A percentile compares a stretch with the other conserved stretches of the same genome.
Evolutionary conservation across 2,329 filamentous ascomycete genomes (phyloP).

Genomic region (Sporothrix pallida): DNA sequence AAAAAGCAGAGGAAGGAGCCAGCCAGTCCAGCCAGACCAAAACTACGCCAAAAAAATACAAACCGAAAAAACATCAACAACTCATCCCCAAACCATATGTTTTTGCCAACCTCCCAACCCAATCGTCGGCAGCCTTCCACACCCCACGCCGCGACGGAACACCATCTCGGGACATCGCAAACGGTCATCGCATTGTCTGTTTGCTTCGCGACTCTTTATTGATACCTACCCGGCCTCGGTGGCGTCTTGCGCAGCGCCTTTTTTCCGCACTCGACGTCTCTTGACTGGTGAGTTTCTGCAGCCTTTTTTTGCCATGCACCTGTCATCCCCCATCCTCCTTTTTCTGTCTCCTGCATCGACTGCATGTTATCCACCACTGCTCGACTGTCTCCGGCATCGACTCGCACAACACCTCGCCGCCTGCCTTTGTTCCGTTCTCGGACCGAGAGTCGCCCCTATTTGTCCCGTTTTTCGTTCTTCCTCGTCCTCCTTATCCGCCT

Average conservation of each 20-base stretch:
- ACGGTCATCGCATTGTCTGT: not conserved
- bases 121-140: slow-evolving; percentile 26
- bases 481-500: too few relatives aligned
- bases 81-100: slow-evolving; percentile 25
- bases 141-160: not conserved
- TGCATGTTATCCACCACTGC: not conserved
- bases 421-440: not conserved
- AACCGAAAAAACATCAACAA: slow-evolving; percentile 34
- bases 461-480: not conserved
- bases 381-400: too few relatives aligned
- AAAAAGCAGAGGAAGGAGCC: slow-evolving; percentile 7
- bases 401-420: not conserved
- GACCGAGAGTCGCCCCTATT: not conserved
- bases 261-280: slow-evolving; percentile 8
- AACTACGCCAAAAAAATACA: slow-evolving; percentile 29
- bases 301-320: not conserved
- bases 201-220: not conserved
- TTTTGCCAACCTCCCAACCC: slow-evolving; percentile 27
- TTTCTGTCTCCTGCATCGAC: not conserved
- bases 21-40: slow-evolving; percentile 20
- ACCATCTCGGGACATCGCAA: not conserved
- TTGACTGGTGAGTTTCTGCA: slow-evolving; percentile 22
- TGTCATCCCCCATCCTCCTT: not conserved
- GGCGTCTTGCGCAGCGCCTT: slow-evolving; percentile 28
- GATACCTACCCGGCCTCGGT: slow-evolving; percentile 15